phyloP scores from a whole-genome alignment of 495 filamentous ascomycete genomes.

The Hypoxylon perforatum region DNA sequence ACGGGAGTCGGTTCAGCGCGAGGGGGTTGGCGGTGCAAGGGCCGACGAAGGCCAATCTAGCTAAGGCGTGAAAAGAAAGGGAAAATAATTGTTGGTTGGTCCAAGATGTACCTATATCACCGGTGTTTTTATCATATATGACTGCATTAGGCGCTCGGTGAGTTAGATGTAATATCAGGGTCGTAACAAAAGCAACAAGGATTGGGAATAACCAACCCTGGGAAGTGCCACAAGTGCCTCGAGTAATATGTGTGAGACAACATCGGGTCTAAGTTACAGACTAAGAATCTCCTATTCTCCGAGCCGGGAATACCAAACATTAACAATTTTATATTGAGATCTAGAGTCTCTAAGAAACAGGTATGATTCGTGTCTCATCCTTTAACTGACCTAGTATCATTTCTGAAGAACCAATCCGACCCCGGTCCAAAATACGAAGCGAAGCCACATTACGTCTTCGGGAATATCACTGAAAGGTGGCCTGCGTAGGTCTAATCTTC shows the following conservation, averaged over 20 bases:
- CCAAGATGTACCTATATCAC: too few species aligned
- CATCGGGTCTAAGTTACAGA: not conserved
- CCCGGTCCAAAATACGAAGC: conserved; percentile 16
- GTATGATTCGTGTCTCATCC: conserved; percentile 14
- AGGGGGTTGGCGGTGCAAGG: conserved; percentile 64
- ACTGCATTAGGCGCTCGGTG: too few species aligned
- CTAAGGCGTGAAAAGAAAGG: conserved; percentile 5
- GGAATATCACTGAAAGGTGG: not conserved
- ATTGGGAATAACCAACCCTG: too few species aligned
- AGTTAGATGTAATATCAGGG: too few species aligned
- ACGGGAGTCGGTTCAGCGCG: conserved; percentile 65
- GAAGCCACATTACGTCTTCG: conserved; percentile 25
- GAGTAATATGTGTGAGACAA: not conserved
- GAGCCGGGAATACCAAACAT: not conserved
- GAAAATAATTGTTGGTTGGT: not conserved
- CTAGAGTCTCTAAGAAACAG: not conserved
- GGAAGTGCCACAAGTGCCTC: too few species aligned
- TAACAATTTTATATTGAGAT: not conserved
- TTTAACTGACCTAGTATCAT: conserved; percentile 23
- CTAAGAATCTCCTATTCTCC: too few species aligned
- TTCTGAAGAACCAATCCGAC: conserved; percentile 9
- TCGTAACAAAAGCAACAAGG: too few species aligned
- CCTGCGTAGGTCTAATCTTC: conserved; percentile 37
- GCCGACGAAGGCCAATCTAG: conserved; percentile 56
- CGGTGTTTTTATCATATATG: too few species aligned